Evolutionary conservation across 176 grass and related monocot species (phyloP).

Genomic region (Secale cereale): DNA sequence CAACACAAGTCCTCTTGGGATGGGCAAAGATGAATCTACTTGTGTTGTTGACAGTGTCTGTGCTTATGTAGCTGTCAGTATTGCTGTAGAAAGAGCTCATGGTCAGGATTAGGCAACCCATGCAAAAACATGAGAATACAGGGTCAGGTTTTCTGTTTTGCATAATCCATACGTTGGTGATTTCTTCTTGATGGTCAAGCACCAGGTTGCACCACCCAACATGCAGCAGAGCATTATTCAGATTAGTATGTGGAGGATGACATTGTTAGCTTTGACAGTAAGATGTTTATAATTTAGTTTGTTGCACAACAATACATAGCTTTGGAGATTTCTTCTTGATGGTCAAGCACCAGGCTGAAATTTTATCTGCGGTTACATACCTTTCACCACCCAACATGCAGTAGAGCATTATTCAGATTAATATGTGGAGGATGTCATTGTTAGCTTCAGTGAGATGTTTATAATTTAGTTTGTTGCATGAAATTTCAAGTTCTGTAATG

Average conservation of each 20-base stretch:
- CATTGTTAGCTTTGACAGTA: neutral
- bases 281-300: constrained; percentile 12
- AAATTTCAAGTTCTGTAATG: neutral
- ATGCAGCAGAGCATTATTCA: neutral
- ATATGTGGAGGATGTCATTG: neutral
- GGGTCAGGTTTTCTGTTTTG: neutral
- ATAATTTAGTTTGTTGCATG: constrained; percentile 9
- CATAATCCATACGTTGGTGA: neutral
- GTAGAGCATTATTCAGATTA: neutral
- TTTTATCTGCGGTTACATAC: neutral
- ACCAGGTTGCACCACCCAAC: neutral
- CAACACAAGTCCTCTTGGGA: neutral
- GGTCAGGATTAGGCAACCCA: neutral
- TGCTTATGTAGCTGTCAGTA: neutral
- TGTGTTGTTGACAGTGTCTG: neutral
- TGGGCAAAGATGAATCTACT: neutral
- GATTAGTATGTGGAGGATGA: neutral
- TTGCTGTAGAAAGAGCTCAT: neutral
- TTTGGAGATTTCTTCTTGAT: neutral
- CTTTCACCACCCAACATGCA: neutral
- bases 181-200: neutral
- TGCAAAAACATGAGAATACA: neutral
- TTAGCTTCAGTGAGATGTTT: neutral
- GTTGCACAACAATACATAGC: too few species aligned
- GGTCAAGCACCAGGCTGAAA: neutral